Evolutionary conservation across 2,329 filamentous ascomycete genomes (phyloP), one percentile per base, ranked within the genome.

Genomic region (Phaeosphaeria sp.): DNA sequence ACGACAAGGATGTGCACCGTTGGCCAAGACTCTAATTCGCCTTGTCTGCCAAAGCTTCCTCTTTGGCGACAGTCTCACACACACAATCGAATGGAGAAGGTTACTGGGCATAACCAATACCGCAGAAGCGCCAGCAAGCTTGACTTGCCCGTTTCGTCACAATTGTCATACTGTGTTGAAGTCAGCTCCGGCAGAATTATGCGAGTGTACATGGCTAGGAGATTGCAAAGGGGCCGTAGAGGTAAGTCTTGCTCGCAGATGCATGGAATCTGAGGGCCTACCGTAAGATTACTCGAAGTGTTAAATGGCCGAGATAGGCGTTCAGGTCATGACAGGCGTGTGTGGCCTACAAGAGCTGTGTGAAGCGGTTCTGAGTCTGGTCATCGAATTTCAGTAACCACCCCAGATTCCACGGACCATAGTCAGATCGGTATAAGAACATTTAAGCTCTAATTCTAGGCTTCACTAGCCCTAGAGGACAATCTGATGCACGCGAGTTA

Each of bases 101-200:
- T 54, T 44, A n/a, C 13, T 21, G 17, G 39, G 36, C 24, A 30
- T 25, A 17, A 43, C 22, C 20, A 21, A 11, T 36, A n/a, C 22
- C 11, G 22, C 39, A n/a, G 39, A 22, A 17, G 17, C 21, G 18
- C 33, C 21, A 33, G 36, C 11, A 45, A 21, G 36, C 27, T 22
- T 49, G 44, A 54, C 51, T 54, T 54, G 51, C 51, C 51, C 22
- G 33, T 54, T 54, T 54, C 45, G 51, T 22, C 25, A 27, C 30
- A 13, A 43, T 15, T 30, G 18, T 30, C 36, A 13, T 17, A n/a
- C 17, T 13, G 15, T 13, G 15, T n/a, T 5, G n/a, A 13, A 39
- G 36, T 17, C 13, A 39, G 36, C 36, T 39, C 36, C 36, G 18
- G 51, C 36, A 30, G 17, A 24, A n/a, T 17, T 43, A 42, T 54